Percentiles rank a stretch among this genome's conserved stretches.
phyloP scores from a whole-genome alignment of 768 basidiomycete genomes.

The Rhizopogon vinicolor region DNA sequence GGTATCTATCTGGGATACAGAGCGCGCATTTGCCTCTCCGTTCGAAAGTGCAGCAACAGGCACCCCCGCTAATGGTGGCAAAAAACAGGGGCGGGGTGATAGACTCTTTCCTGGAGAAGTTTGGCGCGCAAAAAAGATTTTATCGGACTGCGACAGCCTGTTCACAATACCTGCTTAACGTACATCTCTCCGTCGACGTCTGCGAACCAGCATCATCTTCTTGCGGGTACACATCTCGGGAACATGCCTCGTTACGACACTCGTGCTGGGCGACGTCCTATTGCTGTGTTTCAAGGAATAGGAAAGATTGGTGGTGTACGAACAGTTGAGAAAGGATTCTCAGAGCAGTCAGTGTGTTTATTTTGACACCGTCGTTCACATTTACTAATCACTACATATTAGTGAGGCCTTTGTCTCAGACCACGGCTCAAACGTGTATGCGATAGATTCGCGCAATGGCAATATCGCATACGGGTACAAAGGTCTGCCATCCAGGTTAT shows the following conservation, averaged over 20 bases:
- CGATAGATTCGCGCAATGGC: conserved; percentile 69
- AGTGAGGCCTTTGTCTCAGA: conserved; percentile 75
- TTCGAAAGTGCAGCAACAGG: conserved; percentile 12
- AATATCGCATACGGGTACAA: conserved; percentile 60
- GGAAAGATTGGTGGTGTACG: conserved; percentile 60
- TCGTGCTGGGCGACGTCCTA: conserved; percentile 60
- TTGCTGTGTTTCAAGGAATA: conserved; percentile 60
- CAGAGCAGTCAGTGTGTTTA: conserved; percentile 53
- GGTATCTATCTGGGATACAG: conserved; percentile 74
- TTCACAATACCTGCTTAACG: conserved; percentile 66
- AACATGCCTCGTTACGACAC: conserved; percentile 77
- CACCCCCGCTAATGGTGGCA: conserved; percentile 8
- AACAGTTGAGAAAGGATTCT: conserved; percentile 49
- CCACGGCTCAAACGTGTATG: conserved; percentile 54
- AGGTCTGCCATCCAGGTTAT: conserved; percentile 33
- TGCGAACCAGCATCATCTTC: conserved; percentile 42
- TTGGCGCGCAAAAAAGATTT: conserved; percentile 84
- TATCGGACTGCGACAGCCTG: conserved; percentile 71
- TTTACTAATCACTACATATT: conserved; percentile 1
- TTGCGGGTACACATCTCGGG: conserved; percentile 75
- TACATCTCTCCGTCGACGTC: conserved; percentile 42
- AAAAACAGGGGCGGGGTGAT: conserved; percentile 53
- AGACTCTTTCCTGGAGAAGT: conserved; percentile 65
- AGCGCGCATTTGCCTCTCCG: conserved; percentile 41
- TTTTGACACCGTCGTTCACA: background rate